Base-by-base conservation (phyloP, 176 grass and related monocot species). In the Guadua angustifolia region DNA sequence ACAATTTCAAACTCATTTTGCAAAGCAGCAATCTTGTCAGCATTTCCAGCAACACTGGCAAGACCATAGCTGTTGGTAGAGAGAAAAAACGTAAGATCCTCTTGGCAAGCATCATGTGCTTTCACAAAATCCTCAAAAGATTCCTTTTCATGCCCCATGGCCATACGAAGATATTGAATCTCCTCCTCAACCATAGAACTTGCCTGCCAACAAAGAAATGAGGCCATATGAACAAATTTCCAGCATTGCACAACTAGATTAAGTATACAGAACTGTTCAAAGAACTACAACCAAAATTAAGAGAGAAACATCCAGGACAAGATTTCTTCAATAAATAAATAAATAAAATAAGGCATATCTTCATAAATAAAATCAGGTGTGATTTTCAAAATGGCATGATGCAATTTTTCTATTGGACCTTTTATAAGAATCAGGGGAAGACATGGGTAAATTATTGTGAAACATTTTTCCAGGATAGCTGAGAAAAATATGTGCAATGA, bases 1-100 rank as follows among this genome's bases (percentile, higher is more conserved):
- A 97, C 92, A 74, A 90, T 85, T 85, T 94, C 94, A 81, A 94
- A 97, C 59, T 97, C 92, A 78, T 94, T 89, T 92, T 92, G 89
- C 59, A 94, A 84, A 70, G 86, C 80, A 24, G 78, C 65, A 71
- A 97, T 85, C 68, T 94, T 97, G 66, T 97, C 94, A 79, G 81
- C 83, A 73, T 92, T 97, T 63, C 79, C 81, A 85, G 94, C 81
- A 60, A 97, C 81, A 68, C 94, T 97, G 51, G 90, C 88, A 76
- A 97, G 88, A 80, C 94, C 92, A 82, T 94, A 94, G 82, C 76
- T 92, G 60, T 81, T 84, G 42, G 74, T 92, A 61, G 63, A 59
- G 59, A 88, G 94, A 49, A 97, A 86, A 86, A 91, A 92, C 90
- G 92, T 92, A 77, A 97, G 92, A 79, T 97, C 94, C 21, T 97